Evolutionary conservation across 2,329 filamentous ascomycete species (phyloP), one percentile per base, ranked within the genome.

Genomic region (Monilinia vaccinii-corymbosi): DNA sequence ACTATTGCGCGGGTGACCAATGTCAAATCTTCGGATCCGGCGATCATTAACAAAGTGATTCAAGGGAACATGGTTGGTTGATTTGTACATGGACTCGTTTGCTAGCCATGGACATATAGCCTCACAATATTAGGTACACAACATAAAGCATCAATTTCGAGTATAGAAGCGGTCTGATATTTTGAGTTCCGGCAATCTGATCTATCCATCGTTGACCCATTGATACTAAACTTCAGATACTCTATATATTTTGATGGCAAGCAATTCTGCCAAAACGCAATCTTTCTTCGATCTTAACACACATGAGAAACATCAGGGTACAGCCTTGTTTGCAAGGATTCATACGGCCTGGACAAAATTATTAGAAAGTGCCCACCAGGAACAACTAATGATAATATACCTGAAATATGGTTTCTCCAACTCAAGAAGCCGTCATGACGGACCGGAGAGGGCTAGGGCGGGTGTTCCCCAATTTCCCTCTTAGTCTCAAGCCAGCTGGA

Each of bases 391-490:
- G 32, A 36, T 46, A 11, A 21, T 38, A 38, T 60, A 50, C 57
- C 61, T 60, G 58, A 60, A 21, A 56, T 60, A 48, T 59, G 16
- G 36, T 50, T 61, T 67, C 52, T 66, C 66, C 69, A 71, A 72
- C 69, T 71, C 63, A 71, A 71, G 66, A 67, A 65, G 68, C 67
- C 79, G 78, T 84, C 83, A 81, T 85, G 76, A 84, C 79, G 76
- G 80, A 81, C 77, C 83, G 84, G 78, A 87, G 83, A 77, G 84
- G 84, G 77, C 84, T 86, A 69, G 83, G 83, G 73, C 79, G 81
- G 58, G 36, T 14, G 36, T 31, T 56, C 71, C 78, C 78, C 74
- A 80, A 80, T 63, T 71, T 70, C 64, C 71, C 71, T 65, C 65
- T 68, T 63, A 69, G 69, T 61, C 67, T 73, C 67, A 71, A 72